Percentiles rank a stretch among this genome's conserved stretches.
Evolutionary conservation across 179 eudicot genomes (phyloP).

Genomic region (Camellia oleifera): DNA sequence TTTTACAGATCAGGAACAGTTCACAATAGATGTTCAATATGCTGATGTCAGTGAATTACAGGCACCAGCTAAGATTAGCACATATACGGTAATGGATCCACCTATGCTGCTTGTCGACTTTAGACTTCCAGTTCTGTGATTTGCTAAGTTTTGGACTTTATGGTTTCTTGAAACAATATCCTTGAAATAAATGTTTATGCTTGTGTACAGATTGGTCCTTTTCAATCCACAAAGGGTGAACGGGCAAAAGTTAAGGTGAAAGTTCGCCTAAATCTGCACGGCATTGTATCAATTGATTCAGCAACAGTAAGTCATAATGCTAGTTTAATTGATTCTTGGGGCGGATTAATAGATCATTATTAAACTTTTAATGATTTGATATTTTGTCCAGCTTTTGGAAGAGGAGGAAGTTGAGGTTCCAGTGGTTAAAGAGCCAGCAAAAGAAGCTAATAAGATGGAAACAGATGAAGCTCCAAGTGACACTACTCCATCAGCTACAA

Average conservation of each 20-base stretch:
- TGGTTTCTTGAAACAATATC: background rate
- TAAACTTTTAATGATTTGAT: background rate
- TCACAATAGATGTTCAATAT: constrained; percentile 61
- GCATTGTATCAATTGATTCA: constrained; percentile 63
- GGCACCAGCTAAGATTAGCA: constrained; percentile 60
- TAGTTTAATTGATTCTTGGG: too few relatives aligned
- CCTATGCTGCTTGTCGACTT: background rate
- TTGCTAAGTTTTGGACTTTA: background rate
- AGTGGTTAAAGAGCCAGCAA: constrained; percentile 38
- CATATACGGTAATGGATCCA: constrained; percentile 51
- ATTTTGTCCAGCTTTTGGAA: constrained; percentile 48
- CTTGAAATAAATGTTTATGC: background rate
- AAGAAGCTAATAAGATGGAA: constrained; percentile 53
- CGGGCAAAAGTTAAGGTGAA: constrained; percentile 64
- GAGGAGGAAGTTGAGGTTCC: constrained; percentile 67
- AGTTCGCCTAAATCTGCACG: constrained; percentile 62
- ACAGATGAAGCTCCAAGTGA: constrained; percentile 42
- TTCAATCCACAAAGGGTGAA: constrained; percentile 53
- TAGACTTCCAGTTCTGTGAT: background rate
- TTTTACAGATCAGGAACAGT: constrained; percentile 55
- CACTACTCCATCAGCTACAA: constrained; percentile 19
- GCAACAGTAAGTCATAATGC: constrained; percentile 50
- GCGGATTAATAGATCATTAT: background rate
- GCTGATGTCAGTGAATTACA: constrained; percentile 65
- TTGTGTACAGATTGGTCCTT: constrained; percentile 59